These are phyloP conservation scores for Sistotremastrum niveocremeum DNA, from an alignment of 768 basidiomycete genomes.

Conservation along the genomic window DNA sequence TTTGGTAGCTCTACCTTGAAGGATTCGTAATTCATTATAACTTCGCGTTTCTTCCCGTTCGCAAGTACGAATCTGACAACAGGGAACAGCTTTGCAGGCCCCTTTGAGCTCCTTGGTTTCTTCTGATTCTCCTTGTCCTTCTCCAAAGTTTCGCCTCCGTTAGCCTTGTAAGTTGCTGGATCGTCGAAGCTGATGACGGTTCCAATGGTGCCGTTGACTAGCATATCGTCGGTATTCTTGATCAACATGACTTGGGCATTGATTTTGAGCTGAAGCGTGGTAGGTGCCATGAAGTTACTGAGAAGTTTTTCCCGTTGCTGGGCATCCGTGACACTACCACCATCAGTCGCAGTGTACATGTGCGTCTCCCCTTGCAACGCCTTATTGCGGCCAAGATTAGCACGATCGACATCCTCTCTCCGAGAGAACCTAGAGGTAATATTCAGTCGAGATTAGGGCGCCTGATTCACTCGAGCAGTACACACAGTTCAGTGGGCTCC, in stretches of 20 bases:
- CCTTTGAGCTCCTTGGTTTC: conserved; percentile 10
- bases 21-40: conserved; percentile 51
- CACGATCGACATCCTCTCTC: conserved; percentile 79
- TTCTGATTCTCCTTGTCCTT: conserved; percentile 19
- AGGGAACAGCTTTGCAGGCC: conserved; percentile 33
- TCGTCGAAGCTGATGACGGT: conserved; percentile 64
- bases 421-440: conserved; percentile 59
- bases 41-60: conserved; percentile 36
- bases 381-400: conserved; percentile 60
- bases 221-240: conserved; percentile 81
- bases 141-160: conserved; percentile 22
- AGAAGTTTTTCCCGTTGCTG: conserved; percentile 66
- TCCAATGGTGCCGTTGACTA: conserved; percentile 95
- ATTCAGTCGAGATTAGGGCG: conserved; percentile 3
- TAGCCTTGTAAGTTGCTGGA: conserved; percentile 31
- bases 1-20: conserved; percentile 86
- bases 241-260: conserved; percentile 91
- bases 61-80: conserved; percentile 68
- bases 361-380: conserved; percentile 40
- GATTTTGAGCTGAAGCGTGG: conserved; percentile 50
- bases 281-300: conserved; percentile 82
- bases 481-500: conserved; percentile 82
- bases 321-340: conserved; percentile 39
- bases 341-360: conserved; percentile 47
- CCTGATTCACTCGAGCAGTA: conserved; percentile 3